These are phyloP conservation scores for Podospora sp. DNA, from an alignment of 495 filamentous ascomycete genomes.

Conservation along the genomic window DNA sequence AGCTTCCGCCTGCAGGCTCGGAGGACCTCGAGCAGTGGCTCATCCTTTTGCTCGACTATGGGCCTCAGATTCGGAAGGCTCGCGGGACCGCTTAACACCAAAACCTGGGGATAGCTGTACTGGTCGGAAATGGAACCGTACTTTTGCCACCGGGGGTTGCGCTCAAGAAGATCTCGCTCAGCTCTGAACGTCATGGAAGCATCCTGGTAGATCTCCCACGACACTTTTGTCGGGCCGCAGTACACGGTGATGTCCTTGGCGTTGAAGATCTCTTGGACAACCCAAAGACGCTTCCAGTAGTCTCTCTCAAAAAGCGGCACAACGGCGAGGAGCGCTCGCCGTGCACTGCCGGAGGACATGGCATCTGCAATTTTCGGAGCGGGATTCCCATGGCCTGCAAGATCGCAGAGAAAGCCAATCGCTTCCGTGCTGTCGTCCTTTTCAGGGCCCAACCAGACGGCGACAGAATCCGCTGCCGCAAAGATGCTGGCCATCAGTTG, in stretches of 20 bases:
- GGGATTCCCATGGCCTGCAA: background rate
- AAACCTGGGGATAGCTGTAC: background rate
- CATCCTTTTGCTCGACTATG: background rate
- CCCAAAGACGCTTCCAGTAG: conserved; percentile 7
- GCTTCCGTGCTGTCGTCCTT: conserved; percentile 3
- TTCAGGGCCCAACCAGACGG: conserved; percentile 9
- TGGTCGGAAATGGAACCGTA: background rate
- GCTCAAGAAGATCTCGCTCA: background rate
- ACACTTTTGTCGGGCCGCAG: background rate
- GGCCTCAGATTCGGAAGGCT: background rate
- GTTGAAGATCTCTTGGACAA: conserved; percentile 7
- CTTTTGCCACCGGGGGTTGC: background rate
- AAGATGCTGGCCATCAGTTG: conserved; percentile 8
- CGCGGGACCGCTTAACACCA: background rate
- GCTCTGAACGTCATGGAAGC: background rate
- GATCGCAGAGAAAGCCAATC: background rate
- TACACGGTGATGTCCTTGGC: conserved; percentile 1
- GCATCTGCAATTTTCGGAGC: background rate
- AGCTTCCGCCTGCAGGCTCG: background rate
- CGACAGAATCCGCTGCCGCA: background rate
- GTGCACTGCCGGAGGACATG: background rate
- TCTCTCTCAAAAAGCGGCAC: conserved; percentile 10
- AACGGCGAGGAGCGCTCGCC: background rate
- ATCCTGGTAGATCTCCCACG: background rate
- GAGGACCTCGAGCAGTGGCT: background rate